Evolutionary conservation across 345 rosid species (phyloP).

Genomic region (Salix viminalis): DNA sequence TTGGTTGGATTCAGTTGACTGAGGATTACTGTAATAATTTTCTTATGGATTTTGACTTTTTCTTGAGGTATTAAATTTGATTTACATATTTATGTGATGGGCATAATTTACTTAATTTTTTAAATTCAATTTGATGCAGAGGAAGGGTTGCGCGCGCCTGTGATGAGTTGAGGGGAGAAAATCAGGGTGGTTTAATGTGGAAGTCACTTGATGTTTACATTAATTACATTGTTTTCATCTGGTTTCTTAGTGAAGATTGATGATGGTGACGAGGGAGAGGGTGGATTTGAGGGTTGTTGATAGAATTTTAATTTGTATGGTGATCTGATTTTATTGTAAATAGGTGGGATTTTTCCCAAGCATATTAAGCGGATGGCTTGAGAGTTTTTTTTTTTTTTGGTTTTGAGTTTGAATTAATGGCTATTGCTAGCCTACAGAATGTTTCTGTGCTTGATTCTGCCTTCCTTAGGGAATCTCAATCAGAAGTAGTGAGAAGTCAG

Average conservation of each 20-base stretch:
- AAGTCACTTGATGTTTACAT: neutral
- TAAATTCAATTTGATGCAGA: constrained; percentile 18
- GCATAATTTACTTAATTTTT: neutral
- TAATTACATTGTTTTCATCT: constrained; percentile 6
- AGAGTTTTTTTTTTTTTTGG: constrained; percentile 9
- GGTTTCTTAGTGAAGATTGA: constrained; percentile 19
- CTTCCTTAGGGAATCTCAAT: constrained; percentile 62
- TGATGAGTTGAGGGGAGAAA: constrained; percentile 11
- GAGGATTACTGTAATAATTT: neutral
- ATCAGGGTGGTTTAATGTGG: constrained; percentile 15
- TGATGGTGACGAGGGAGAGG: constrained; percentile 18
- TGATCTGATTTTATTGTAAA: constrained; percentile 37
- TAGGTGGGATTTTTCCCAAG: constrained; percentile 18
- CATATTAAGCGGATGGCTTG: constrained; percentile 45
- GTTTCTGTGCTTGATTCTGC: constrained; percentile 68
- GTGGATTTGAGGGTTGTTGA: neutral
- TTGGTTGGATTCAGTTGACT: neutral
- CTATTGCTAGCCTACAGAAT: constrained; percentile 81
- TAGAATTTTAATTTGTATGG: constrained; percentile 16
- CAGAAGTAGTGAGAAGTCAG: constrained; percentile 45
- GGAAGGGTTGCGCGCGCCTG: neutral
- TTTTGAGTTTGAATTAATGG: constrained; percentile 42
- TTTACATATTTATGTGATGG: neutral
- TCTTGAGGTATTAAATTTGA: neutral
- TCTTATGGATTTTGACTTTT: neutral